Base-by-base conservation (phyloP, 176 grass and related monocot species). In the Rhynchospora tenuis region DNA sequence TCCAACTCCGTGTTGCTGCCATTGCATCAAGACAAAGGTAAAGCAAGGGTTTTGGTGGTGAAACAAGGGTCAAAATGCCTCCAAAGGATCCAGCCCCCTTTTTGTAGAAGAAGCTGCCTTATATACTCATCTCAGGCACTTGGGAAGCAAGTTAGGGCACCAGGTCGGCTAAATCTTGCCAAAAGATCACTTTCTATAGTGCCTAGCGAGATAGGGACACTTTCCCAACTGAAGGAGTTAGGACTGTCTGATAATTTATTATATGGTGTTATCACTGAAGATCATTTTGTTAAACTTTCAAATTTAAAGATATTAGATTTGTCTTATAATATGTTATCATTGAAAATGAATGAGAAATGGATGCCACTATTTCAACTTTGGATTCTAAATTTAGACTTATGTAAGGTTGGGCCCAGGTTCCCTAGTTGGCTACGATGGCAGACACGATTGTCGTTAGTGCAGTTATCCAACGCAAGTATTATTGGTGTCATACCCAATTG, bases 261-360 rank as follows among this genome's bases (percentile, higher is more conserved):
- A 1, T 4, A 69, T 22, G 88, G 90, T 11, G 72, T 58, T 9
- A 26, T 92, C 61, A 86, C 38, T 4, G 63, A 92, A 85, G 15
- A 19, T 31, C 88, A 89, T 86, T 88, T 90, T 28, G 50, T 2
- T 24, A 56, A 75, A 5, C 15, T 90, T 3, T 26, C 55, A 33
- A 51, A 5, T 11, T 78, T 92, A 19, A 0, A 24, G 0, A 0
- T 0, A 13, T 7, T 92, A n/a, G 5, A 14, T 0, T 15, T 92
- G 29, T 42, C 7, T 15, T 6, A 1, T 9, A 89, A 78, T 43
- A 73, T 58, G 4, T 29, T 88, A 61, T 19, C 28, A 5, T 43
- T 85, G 2, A 27, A 26, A 0, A 7, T 86, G 5, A 6, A 78
- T 66, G n/a, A 27, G 4, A 26, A 9, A 16, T 68, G 87, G 87